A percentile compares a stretch with the other conserved stretches of the same genome.
These are phyloP conservation scores for Taphrina communis DNA, from an alignment of 1,139 yeast genomes.

Conservation along the genomic window DNA sequence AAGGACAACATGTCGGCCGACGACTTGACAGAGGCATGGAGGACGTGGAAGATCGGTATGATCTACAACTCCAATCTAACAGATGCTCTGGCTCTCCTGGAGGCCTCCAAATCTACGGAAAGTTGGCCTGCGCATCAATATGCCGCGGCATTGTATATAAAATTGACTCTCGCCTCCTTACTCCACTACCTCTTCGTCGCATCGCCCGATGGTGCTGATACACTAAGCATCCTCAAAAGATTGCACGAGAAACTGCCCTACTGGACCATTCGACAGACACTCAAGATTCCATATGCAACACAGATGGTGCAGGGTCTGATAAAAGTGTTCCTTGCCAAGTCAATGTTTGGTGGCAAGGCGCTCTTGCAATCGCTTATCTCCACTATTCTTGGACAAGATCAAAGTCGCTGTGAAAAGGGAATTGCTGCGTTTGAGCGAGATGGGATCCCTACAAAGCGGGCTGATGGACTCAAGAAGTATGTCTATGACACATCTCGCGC, in stretches of 20 bases:
- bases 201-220: slow-evolving; percentile 32
- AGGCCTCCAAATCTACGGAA: slow-evolving; percentile 18
- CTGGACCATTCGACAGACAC: slow-evolving; percentile 40
- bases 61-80: slow-evolving; percentile 12
- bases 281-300: slow-evolving; percentile 41
- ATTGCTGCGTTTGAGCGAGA: slow-evolving; percentile 22
- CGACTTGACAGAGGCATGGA: slow-evolving; percentile 24
- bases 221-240: slow-evolving; percentile 36
- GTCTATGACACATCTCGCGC: slow-evolving; percentile 36
- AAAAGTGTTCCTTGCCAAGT: slow-evolving; percentile 40
- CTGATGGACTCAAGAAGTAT: slow-evolving; percentile 11
- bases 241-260: slow-evolving; percentile 41
- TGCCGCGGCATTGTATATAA: slow-evolving; percentile 35
- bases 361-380: slow-evolving; percentile 38
- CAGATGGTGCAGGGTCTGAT: slow-evolving; percentile 40
- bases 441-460: slow-evolving; percentile 1
- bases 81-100: slow-evolving; percentile 18
- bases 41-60: slow-evolving; percentile 35
- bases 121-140: slow-evolving; percentile 34
- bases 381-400: slow-evolving; percentile 37
- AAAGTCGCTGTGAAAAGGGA: slow-evolving; percentile 32
- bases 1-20: slow-evolving; percentile 18
- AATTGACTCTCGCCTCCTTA: slow-evolving; percentile 41
- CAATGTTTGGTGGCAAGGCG: slow-evolving; percentile 37
- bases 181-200: slow-evolving; percentile 41